Evolutionary conservation across 495 filamentous ascomycete species (phyloP).

Genomic region (Xylaria acuta): DNA sequence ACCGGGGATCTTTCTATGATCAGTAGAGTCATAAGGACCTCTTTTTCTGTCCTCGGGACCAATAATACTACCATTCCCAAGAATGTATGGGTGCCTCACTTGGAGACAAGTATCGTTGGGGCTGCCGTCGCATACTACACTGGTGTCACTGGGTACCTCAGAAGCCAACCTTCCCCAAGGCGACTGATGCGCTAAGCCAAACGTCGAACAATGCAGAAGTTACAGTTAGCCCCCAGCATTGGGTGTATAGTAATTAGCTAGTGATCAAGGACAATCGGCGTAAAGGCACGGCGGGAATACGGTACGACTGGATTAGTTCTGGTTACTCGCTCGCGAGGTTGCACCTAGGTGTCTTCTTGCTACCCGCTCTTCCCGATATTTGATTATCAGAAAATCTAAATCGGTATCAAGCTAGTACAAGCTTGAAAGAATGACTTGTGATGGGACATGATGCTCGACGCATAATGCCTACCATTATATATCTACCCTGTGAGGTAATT

Average conservation of each 20-base stretch:
- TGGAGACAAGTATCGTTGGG: background rate
- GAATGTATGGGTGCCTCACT: background rate
- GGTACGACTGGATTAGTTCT: background rate
- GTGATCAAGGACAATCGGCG: background rate
- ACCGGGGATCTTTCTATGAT: background rate
- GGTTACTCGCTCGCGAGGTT: background rate
- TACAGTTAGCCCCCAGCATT: background rate
- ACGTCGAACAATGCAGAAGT: background rate
- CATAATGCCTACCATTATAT: background rate
- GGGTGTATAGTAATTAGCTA: background rate
- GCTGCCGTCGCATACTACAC: background rate
- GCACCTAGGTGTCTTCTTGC: background rate
- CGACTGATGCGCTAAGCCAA: background rate
- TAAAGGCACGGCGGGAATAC: background rate
- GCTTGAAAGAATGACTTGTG: background rate
- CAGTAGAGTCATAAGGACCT: background rate
- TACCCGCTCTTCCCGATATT: background rate
- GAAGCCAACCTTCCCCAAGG: background rate
- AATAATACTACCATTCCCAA: constrained; percentile 1
- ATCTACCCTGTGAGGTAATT: background rate
- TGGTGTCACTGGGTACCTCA: background rate
- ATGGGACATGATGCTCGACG: background rate
- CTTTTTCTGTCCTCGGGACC: background rate
- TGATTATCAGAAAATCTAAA: background rate
- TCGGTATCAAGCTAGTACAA: background rate